phyloP scores from a whole-genome alignment of 768 basidiomycete species.

The Termitomyces sp. region DNA sequence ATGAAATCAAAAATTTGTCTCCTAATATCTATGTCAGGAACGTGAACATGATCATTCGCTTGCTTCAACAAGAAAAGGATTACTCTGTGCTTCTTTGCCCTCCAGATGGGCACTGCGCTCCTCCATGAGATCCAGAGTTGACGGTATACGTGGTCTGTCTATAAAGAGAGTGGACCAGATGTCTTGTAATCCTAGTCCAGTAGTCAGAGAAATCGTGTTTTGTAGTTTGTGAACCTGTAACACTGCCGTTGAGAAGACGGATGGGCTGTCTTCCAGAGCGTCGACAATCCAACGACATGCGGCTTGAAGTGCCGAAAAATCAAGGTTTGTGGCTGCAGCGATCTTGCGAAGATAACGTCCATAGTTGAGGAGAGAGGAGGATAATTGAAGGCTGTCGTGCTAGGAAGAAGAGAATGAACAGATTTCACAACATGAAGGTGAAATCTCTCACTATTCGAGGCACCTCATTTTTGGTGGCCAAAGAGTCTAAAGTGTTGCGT shows the following conservation, averaged over 20 bases:
- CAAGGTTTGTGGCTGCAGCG: conserved; percentile 37
- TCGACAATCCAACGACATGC: conserved; percentile 52
- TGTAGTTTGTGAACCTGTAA: conserved; percentile 37
- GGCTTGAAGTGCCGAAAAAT: conserved; percentile 67
- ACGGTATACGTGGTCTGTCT: conserved; percentile 18
- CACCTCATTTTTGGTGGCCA: conserved; percentile 8
- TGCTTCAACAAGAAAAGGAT: neutral
- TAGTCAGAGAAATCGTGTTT: conserved; percentile 50
- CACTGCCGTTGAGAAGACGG: conserved; percentile 30
- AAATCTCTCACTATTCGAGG: conserved; percentile 23
- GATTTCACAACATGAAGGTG: neutral
- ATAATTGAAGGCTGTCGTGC: conserved; percentile 28
- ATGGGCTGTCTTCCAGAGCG: conserved; percentile 32
- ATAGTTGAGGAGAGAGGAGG: conserved; percentile 34
- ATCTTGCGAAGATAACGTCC: conserved; percentile 42
- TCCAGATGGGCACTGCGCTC: conserved; percentile 19
- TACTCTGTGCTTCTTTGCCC: conserved; percentile 18
- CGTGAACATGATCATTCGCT: neutral
- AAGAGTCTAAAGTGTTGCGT: conserved; percentile 11
- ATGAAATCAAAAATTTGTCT: conserved; percentile 39
- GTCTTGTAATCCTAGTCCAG: conserved; percentile 69
- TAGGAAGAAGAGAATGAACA: conserved; percentile 11
- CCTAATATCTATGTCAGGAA: conserved; percentile 29
- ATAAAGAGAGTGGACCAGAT: conserved; percentile 61
- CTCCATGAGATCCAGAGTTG: conserved; percentile 21